A percentile compares a stretch with the other conserved stretches of the same genome.
phyloP scores from a whole-genome alignment of 2,329 filamentous ascomycete genomes.

The Pseudogymnoascus sp. region DNA sequence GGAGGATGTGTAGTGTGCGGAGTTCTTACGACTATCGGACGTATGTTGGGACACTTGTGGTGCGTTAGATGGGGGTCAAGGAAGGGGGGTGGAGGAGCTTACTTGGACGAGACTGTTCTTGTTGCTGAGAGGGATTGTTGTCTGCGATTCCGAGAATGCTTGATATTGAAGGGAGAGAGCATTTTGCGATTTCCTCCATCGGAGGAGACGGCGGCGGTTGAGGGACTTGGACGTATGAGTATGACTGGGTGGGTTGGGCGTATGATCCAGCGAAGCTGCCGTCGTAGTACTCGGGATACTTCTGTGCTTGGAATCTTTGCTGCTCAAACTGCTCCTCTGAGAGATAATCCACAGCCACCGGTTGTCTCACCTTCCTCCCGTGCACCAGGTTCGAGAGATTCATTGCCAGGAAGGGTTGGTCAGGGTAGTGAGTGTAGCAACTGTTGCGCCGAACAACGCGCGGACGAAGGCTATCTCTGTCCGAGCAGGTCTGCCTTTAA shows the following conservation, averaged over 20 bases:
- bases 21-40: neutral
- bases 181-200: constrained; percentile 65
- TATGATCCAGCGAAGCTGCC: constrained; percentile 36
- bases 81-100: neutral
- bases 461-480: neutral
- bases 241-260: constrained; percentile 39
- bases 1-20: neutral
- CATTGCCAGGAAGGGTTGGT: constrained; percentile 22
- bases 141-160: constrained; percentile 79
- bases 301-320: constrained; percentile 16
- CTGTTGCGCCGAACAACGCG: neutral
- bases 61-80: neutral
- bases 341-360: constrained; percentile 20
- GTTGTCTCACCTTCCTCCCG: constrained; percentile 23
- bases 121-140: constrained; percentile 42
- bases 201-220: constrained; percentile 66
- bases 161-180: constrained; percentile 87
- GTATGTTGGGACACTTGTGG: neutral
- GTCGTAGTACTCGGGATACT: constrained; percentile 24
- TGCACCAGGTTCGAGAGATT: constrained; percentile 30
- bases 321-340: constrained; percentile 27
- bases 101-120: constrained; percentile 19
- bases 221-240: constrained; percentile 41
- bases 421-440: neutral
- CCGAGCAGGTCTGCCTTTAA: neutral